Evolutionary conservation across 306 rosid species (phyloP), one percentile per base, ranked within the genome.

Genomic region (Acmispon strigosus): DNA sequence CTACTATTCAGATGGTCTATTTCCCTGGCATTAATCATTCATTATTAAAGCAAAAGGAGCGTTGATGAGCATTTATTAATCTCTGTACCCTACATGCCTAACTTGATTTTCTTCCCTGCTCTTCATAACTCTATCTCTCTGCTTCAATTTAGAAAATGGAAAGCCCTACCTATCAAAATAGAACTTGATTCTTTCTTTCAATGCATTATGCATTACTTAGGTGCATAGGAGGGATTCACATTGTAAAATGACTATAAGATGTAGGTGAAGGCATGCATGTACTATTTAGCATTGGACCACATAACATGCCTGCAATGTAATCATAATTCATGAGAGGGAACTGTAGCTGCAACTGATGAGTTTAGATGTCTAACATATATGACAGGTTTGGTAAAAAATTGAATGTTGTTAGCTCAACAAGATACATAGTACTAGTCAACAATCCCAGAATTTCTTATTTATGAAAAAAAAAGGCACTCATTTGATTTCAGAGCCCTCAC

Each of bases 251-350:
- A 62, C 29, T 59, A 51, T 60, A 44, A 19, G 13, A 54, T 62
- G 53, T 74, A 18, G 76, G 67, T 17, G 18, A 43, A 36, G 70
- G 66, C 17, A 34, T 67, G 66, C 20, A 42, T 67, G 43, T 47
- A 50, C 63, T 53, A 29, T 74, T 19, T 60, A 61, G 68, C 77
- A 78, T 49, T 61, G 88, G 76, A 77, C 81, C 81, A 80, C 78
- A 65, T 76, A 41, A 19, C 69, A 62, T 75, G 66, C 71, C 19
- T 39, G 69, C 42, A 79, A 60, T 52, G 42, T 52, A 78, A 82
- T 72, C n/a, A n/a, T n/a, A n/a, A 27, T 1, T 27, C 66, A 50
- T 45, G 62, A 16, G 15, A 15, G 14, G 13, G 12, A 58, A 54
- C 39, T 32, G 41, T 39, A 29, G 24, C 18, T 22, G 44, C 2